Evolutionary conservation across 1,284 basidiomycete species (phyloP).

Genomic region (Puccinia horiana): DNA sequence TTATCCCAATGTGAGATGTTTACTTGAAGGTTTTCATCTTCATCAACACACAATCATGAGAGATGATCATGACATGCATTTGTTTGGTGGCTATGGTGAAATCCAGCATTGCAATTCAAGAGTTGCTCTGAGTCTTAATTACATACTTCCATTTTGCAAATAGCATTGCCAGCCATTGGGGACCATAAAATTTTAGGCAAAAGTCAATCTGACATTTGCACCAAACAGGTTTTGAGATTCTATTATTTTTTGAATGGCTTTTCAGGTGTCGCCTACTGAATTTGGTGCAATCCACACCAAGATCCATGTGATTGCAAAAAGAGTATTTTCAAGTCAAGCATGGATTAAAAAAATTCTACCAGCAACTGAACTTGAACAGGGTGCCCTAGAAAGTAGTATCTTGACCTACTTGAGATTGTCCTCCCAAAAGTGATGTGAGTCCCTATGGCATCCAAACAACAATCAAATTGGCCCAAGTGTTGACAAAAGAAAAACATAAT

Average conservation of each 20-base stretch:
- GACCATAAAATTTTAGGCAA: conserved; percentile 73
- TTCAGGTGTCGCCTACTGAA: conserved; percentile 41
- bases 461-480: background rate
- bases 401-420: conserved; percentile 45
- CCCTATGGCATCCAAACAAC: background rate
- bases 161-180: conserved; percentile 69
- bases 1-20: background rate
- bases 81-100: conserved; percentile 71
- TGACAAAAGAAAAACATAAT: too few species aligned
- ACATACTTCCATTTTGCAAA: conserved; percentile 69
- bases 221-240: background rate
- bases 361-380: conserved; percentile 33
- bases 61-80: conserved; percentile 75
- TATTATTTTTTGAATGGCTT: background rate
- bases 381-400: conserved; percentile 23
- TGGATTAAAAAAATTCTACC: conserved; percentile 59
- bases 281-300: conserved; percentile 69
- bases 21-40: conserved; percentile 69
- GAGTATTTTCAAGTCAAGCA: conserved; percentile 68
- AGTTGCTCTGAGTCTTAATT: conserved; percentile 75
- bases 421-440: conserved; percentile 43
- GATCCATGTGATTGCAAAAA: conserved; percentile 73
- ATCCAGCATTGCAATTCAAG: conserved; percentile 70
- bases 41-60: conserved; percentile 72
- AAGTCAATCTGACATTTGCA: conserved; percentile 4